Conservation (phyloP, 306 rosid species). For the Betula pendula region DNA sequence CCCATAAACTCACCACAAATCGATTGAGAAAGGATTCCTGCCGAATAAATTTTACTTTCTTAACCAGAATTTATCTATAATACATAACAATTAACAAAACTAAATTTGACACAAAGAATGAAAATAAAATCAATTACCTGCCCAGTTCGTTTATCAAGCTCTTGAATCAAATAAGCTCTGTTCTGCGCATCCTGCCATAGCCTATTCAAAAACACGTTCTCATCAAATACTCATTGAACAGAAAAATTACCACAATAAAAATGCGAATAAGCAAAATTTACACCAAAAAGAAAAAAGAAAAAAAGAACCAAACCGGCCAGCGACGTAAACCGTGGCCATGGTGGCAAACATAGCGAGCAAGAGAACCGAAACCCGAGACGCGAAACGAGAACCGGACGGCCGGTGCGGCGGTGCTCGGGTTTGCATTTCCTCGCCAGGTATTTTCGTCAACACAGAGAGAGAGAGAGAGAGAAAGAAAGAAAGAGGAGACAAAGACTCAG, state of each 20-base stretch:
- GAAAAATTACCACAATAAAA: not conserved
- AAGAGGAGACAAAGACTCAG: constrained; percentile 16
- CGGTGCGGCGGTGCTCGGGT: constrained; percentile 59
- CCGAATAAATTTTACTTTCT: not conserved
- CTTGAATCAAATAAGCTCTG: constrained; percentile 52
- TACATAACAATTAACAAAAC: not conserved
- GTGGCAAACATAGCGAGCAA: constrained; percentile 54
- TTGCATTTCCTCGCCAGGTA: constrained; percentile 34
- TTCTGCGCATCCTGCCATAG: constrained; percentile 70
- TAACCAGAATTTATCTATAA: not conserved
- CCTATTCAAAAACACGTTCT: constrained; percentile 30
- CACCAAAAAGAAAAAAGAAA: not conserved
- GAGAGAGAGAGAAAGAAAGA: not conserved
- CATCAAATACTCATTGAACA: not conserved
- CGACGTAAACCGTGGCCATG: constrained; percentile 72
- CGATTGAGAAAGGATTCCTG: not conserved
- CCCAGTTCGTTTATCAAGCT: constrained; percentile 44
- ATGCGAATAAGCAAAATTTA: not conserved
- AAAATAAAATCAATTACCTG: constrained; percentile 40
- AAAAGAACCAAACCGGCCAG: constrained; percentile 55
- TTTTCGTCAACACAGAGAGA: not conserved
- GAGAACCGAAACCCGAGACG: constrained; percentile 52
- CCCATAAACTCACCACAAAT: not conserved
- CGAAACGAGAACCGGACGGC: constrained; percentile 50
- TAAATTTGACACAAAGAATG: not conserved